Evolutionary conservation across 23 red algal species (phyloP).

Genomic region (Gracilaria gracilis): DNA sequence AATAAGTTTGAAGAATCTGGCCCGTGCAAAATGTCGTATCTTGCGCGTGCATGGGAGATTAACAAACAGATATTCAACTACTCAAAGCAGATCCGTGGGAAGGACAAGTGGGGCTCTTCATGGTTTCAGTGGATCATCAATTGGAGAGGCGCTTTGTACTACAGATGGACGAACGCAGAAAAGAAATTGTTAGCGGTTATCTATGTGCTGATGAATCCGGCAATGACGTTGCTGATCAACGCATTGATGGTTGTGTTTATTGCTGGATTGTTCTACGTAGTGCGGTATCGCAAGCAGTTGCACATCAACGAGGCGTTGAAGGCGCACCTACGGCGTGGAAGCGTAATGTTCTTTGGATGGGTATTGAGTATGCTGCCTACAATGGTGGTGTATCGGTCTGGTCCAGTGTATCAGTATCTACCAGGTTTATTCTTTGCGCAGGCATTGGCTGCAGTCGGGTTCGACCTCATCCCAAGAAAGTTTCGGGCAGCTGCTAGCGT

Average conservation of each 20-base stretch:
- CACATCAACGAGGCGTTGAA: conserved; percentile 39
- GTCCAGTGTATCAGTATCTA: conserved; percentile 93
- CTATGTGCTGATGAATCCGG: conserved; percentile 84
- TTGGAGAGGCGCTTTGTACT: conserved; percentile 87
- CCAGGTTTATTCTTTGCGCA: conserved; percentile 89
- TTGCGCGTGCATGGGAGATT: conserved; percentile 68
- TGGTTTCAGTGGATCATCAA: conserved; percentile 94
- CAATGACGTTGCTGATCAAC: conserved; percentile 60
- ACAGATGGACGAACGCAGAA: conserved; percentile 11
- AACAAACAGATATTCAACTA: conserved; percentile 84
- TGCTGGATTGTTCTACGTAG: conserved; percentile 57
- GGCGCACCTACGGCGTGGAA: conserved; percentile 41
- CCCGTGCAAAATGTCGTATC: conserved; percentile 46
- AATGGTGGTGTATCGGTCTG: conserved; percentile 81
- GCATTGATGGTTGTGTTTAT: conserved; percentile 56
- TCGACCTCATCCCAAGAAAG: conserved; percentile 73
- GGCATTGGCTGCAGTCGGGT: conserved; percentile 60
- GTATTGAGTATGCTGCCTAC: conserved; percentile 82
- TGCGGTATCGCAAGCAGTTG: conserved; percentile 63
- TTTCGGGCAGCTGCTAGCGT: not conserved
- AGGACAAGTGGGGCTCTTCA: conserved; percentile 78
- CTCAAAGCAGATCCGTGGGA: conserved; percentile 81
- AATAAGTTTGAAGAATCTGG: not conserved
- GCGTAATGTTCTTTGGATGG: conserved; percentile 82
- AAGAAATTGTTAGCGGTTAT: conserved; percentile 65